Percentiles rank a stretch among this genome's conserved stretches.
phyloP scores from a whole-genome alignment of 1,139 yeast genomes.

The Chernovozyma sophiae-reginae region DNA sequence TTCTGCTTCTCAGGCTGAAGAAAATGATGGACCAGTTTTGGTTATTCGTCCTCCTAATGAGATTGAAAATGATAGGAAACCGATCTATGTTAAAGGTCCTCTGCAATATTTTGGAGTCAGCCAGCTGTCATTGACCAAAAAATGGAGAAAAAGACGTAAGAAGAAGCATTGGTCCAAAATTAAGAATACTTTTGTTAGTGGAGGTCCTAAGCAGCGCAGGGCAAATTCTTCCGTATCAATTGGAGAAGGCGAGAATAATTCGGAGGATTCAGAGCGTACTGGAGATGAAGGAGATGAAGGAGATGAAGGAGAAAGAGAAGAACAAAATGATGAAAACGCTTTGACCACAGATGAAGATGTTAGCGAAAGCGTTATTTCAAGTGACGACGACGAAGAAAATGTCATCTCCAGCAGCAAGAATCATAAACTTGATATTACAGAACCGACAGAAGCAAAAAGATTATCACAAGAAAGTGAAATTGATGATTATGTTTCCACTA shows the following conservation, averaged over 20 bases:
- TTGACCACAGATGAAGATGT: constrained; percentile 11
- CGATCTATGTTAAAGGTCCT: constrained; percentile 31
- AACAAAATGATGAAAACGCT: constrained; percentile 18
- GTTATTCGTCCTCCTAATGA: constrained; percentile 79
- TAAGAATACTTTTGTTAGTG: constrained; percentile 21
- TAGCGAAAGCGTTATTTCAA: constrained; percentile 1
- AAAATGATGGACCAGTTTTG: constrained; percentile 77
- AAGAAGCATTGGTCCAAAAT: constrained; percentile 14
- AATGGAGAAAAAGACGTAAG: constrained; percentile 10
- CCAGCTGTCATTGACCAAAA: constrained; percentile 12
- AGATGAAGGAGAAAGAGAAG: constrained; percentile 17
- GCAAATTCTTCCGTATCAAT: not conserved
- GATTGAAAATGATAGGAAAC: constrained; percentile 42
- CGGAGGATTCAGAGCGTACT: not conserved
- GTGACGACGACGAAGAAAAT: not conserved
- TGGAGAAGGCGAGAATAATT: constrained; percentile 9
- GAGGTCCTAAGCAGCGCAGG: constrained; percentile 7
- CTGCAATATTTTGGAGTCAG: constrained; percentile 17
- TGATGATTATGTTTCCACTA: not conserved
- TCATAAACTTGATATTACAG: no score
- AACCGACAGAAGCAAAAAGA: no score
- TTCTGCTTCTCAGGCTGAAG: constrained; percentile 7
- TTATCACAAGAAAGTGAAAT: not conserved
- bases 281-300: constrained; percentile 8
- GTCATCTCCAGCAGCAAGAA: not conserved